Base-by-base conservation (phyloP, 768 basidiomycete genomes). In the Collybia sordida region DNA sequence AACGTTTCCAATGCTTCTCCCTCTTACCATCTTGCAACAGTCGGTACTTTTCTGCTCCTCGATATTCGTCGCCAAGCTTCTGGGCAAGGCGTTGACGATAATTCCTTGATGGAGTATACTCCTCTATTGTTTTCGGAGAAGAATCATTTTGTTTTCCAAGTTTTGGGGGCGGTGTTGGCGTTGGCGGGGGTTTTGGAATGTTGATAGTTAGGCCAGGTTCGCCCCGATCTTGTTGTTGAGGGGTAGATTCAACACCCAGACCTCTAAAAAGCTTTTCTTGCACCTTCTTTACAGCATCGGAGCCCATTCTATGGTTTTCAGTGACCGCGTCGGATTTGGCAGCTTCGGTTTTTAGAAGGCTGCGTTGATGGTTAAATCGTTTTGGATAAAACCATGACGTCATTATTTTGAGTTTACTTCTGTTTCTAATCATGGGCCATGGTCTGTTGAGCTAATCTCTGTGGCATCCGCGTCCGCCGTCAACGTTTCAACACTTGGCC, bases 1-100 rank as follows among this genome's bases (percentile, higher is more conserved):
- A 98, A 59, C 92, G 80, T 71, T 98, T 98, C 97, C 97, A 99
- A 68, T 98, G 95, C 43, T 79, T 79, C 56, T 91, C 85, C 57
- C 82, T 86, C 43, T 77, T 74, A 50, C 80, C 85, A 56, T 93
- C 91, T 60, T 98, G 89, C 42, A 83, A 71, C n/a, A 99, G 81
- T 42, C 95, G 82, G 67, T 88, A 76, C 56, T 83, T 83, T 72
- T 99, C 96, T 19, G 81, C 82, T 11, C 90, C 89, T 44, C 84
- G 79, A 65, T 95, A 98, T 27, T 85, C 73, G 3, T 71, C 59
- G 1, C 90, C 90, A 25, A 95, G 73, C 49, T 70, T 69, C 52
- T 83, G 74, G 23, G 76, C 72, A 23, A 97, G 72, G 24, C 83
- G 75, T 60, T 88, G 81, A 44, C 90, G 80, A 67, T 86, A 86